Conservation (phyloP, 768 basidiomycete genomes). For the Termitomyces heimii region DNA sequence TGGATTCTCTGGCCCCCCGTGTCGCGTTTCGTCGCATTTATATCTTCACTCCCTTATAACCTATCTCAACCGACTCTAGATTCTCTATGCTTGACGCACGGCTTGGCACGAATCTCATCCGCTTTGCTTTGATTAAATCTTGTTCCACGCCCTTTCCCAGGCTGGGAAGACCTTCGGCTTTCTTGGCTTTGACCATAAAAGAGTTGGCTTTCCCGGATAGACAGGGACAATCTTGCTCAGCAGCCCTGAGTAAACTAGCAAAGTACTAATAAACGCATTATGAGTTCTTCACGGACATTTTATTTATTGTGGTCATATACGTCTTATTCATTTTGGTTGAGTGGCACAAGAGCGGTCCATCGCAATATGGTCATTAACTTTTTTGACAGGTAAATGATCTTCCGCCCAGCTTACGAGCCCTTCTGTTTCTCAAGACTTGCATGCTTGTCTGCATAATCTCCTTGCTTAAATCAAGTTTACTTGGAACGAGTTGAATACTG, state of each 20-base stretch:
- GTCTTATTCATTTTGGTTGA: neutral
- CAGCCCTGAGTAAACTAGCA: no score
- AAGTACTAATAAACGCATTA: slow-evolving; percentile 5
- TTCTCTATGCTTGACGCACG: slow-evolving; percentile 20
- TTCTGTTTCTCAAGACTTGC: slow-evolving; percentile 26
- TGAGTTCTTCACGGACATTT: slow-evolving; percentile 30
- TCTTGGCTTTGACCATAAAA: slow-evolving; percentile 32
- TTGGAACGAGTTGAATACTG: slow-evolving; percentile 20
- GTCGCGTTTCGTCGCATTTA: neutral
- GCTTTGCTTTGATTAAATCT: slow-evolving; percentile 38
- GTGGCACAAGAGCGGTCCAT: no score
- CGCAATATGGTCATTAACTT: no score
- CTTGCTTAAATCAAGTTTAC: no score
- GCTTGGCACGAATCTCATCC: slow-evolving; percentile 35
- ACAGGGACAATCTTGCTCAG: slow-evolving; percentile 39
- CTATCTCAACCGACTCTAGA: neutral
- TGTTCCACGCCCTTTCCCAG: slow-evolving; percentile 32
- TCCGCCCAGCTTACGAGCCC: slow-evolving; percentile 35
- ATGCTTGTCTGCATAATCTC: slow-evolving; percentile 24
- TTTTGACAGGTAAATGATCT: slow-evolving; percentile 23
- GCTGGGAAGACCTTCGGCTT: slow-evolving; percentile 33
- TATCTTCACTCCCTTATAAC: neutral
- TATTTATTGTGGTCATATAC: neutral
- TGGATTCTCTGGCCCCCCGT: no score
- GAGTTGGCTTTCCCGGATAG: slow-evolving; percentile 42